phyloP scores from a whole-genome alignment of 1,139 yeast species.

The Candida pseudoviswanathii region DNA sequence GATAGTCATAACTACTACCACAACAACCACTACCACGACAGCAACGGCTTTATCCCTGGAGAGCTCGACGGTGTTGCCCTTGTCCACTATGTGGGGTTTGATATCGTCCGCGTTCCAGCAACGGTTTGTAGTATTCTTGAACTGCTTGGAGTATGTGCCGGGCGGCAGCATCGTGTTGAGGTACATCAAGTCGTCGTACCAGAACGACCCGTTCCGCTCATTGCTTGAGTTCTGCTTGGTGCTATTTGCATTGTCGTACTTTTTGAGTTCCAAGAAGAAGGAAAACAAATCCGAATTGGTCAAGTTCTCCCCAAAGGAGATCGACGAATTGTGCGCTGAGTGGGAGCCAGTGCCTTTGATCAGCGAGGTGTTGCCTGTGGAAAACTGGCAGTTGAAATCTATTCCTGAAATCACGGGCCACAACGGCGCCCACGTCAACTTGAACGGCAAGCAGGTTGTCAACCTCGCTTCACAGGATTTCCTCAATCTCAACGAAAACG shows the following conservation, averaged over 20 bases:
- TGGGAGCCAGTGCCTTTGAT: conserved; percentile 92
- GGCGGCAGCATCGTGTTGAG: conserved; percentile 79
- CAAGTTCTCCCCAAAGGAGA: conserved; percentile 62
- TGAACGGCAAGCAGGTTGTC: conserved; percentile 29
- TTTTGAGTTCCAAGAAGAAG: conserved; percentile 78
- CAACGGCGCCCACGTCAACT: conserved; percentile 53
- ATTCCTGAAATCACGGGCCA: conserved; percentile 66
- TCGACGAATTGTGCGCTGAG: conserved; percentile 82
- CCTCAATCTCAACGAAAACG: conserved; percentile 55
- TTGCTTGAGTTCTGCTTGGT: conserved; percentile 76
- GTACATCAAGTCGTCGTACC: conserved; percentile 86
- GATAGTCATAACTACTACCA: conserved; percentile 19
- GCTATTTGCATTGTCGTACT: conserved; percentile 84
- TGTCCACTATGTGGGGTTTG: conserved; percentile 45
- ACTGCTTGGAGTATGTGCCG: conserved; percentile 55
- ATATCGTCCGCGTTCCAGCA: conserved; percentile 37
- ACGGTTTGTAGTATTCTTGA: conserved; percentile 38
- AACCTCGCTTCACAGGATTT: conserved; percentile 70
- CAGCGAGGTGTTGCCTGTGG: conserved; percentile 51
- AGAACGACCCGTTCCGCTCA: conserved; percentile 91
- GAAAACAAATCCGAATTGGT: conserved; percentile 75
- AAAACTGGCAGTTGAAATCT: conserved; percentile 61
- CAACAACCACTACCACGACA: conserved; percentile 25
- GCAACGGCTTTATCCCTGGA: conserved; percentile 26
- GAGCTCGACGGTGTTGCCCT: conserved; percentile 16